Evolutionary conservation across 495 filamentous ascomycete species (phyloP).

Genomic region (Aspergillus avenaceus): DNA sequence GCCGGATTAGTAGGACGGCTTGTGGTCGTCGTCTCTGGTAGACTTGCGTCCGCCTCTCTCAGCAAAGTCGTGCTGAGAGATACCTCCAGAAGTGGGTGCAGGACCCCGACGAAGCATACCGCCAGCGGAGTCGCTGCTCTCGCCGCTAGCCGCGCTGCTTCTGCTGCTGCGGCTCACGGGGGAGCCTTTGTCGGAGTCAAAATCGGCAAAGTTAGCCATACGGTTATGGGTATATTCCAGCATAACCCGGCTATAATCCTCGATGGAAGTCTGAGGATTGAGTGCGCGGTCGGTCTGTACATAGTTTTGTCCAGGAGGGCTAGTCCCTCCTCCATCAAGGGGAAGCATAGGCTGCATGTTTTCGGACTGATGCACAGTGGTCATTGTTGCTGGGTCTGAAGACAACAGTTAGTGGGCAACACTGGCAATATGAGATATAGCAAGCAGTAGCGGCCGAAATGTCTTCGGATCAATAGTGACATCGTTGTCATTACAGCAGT

Average conservation of each 20-base stretch:
- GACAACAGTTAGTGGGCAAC: not conserved
- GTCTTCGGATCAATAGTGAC: not conserved
- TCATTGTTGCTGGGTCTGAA: slow-evolving; percentile 4
- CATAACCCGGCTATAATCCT: slow-evolving; percentile 46
- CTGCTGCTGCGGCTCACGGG: slow-evolving; percentile 29
- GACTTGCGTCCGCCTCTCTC: not conserved
- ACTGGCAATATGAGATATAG: not conserved
- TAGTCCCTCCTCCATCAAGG: slow-evolving; percentile 13
- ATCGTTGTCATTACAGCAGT: too few relatives aligned
- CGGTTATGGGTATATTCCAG: slow-evolving; percentile 43
- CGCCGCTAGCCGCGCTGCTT: slow-evolving; percentile 30
- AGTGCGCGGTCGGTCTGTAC: slow-evolving; percentile 19
- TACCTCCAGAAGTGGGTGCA: slow-evolving; percentile 11
- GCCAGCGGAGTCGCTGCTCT: slow-evolving; percentile 21
- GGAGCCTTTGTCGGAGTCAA: slow-evolving; percentile 18
- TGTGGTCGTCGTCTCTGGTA: not conserved
- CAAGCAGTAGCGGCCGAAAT: not conserved
- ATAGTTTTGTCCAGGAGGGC: slow-evolving; percentile 14
- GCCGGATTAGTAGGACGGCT: not conserved
- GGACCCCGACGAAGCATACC: slow-evolving; percentile 12
- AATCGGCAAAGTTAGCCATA: slow-evolving; percentile 36
- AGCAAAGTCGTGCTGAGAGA: not conserved
- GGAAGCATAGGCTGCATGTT: slow-evolving; percentile 19
- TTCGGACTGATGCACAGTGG: slow-evolving; percentile 19
- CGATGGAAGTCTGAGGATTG: slow-evolving; percentile 30